A percentile compares a stretch with the other conserved stretches of the same genome.
phyloP scores from a whole-genome alignment of 2,329 filamentous ascomycete species.

The Colletotrichum australisinense region DNA sequence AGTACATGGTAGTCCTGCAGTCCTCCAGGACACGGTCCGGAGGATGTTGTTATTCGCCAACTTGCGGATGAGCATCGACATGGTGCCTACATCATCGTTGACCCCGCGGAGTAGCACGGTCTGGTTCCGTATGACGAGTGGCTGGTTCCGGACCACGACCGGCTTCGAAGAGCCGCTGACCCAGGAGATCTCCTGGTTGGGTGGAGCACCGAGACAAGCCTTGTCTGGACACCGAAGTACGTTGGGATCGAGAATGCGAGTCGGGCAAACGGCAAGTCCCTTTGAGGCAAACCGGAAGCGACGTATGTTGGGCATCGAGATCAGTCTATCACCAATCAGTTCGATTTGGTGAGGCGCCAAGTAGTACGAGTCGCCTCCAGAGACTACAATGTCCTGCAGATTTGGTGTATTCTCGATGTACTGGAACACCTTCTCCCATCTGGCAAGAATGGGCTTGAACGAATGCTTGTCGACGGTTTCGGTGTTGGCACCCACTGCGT shows the following conservation, averaged over 20 bases:
- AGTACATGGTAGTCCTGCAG: constrained; percentile 64
- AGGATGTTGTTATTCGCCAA: constrained; percentile 67
- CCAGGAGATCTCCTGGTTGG: constrained; percentile 73
- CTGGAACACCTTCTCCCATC: constrained; percentile 67
- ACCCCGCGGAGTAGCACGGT: constrained; percentile 68
- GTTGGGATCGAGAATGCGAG: constrained; percentile 61
- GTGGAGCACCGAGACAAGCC: no score
- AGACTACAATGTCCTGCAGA: constrained; percentile 70
- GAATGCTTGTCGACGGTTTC: constrained; percentile 59
- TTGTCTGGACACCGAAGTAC: constrained; percentile 59
- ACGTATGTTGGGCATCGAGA: constrained; percentile 67
- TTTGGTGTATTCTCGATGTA: constrained; percentile 64
- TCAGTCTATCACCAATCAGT: constrained; percentile 65
- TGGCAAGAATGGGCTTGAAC: constrained; percentile 50
- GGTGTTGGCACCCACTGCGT: constrained; percentile 67
- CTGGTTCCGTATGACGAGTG: constrained; percentile 70
- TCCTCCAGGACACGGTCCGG: no score
- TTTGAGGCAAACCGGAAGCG: constrained; percentile 72
- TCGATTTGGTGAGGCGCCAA: constrained; percentile 63
- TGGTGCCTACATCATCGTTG: constrained; percentile 66
- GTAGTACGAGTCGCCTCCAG: constrained; percentile 72
- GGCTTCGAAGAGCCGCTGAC: constrained; percentile 62
- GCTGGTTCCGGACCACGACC: constrained; percentile 69
- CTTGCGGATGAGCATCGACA: constrained; percentile 63
- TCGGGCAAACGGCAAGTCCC: constrained; percentile 69